Evolutionary conservation across 495 filamentous ascomycete genomes (phyloP).

Genomic region (Aspergillus bridgeri): DNA sequence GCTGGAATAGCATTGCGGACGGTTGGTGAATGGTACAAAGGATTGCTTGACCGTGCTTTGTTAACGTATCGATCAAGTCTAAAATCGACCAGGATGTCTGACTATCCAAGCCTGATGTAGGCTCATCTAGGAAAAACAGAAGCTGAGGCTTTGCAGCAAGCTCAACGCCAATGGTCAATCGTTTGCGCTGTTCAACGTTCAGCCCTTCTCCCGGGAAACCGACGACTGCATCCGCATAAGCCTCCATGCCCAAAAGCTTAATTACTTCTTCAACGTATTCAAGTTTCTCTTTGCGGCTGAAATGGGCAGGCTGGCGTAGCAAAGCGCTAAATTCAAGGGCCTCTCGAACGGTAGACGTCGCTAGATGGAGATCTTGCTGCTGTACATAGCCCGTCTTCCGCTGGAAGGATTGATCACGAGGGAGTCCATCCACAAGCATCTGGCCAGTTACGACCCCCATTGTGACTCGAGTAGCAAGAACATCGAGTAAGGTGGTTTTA

Average conservation of each 20-base stretch:
- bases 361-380: slow-evolving; percentile 89
- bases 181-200: slow-evolving; percentile 89
- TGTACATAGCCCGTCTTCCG: slow-evolving; percentile 94
- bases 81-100: slow-evolving; percentile 92
- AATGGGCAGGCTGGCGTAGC: slow-evolving; percentile 74
- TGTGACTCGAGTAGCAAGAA: slow-evolving; percentile 52
- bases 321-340: slow-evolving; percentile 81
- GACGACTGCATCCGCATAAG: slow-evolving; percentile 40
- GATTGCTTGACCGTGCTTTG: slow-evolving; percentile 85
- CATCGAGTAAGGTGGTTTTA: slow-evolving; percentile 66
- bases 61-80: slow-evolving; percentile 78
- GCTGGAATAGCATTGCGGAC: slow-evolving; percentile 89
- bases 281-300: slow-evolving; percentile 71
- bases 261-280: slow-evolving; percentile 92
- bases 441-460: slow-evolving; percentile 54
- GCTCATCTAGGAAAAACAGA: slow-evolving; percentile 86
- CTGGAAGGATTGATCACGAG: slow-evolving; percentile 77
- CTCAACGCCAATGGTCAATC: slow-evolving; percentile 85
- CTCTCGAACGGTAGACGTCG: slow-evolving; percentile 79
- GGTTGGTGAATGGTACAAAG: slow-evolving; percentile 97
- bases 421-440: slow-evolving; percentile 52
- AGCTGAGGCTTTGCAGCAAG: slow-evolving; percentile 85
- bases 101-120: slow-evolving; percentile 82
- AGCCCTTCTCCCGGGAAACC: slow-evolving; percentile 59
- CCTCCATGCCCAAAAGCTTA: slow-evolving; percentile 80